Evolutionary conservation across 805 yeast genomes (phyloP), one percentile per base, ranked within the genome.

Genomic region (Monosporozyma yasuniensis): DNA sequence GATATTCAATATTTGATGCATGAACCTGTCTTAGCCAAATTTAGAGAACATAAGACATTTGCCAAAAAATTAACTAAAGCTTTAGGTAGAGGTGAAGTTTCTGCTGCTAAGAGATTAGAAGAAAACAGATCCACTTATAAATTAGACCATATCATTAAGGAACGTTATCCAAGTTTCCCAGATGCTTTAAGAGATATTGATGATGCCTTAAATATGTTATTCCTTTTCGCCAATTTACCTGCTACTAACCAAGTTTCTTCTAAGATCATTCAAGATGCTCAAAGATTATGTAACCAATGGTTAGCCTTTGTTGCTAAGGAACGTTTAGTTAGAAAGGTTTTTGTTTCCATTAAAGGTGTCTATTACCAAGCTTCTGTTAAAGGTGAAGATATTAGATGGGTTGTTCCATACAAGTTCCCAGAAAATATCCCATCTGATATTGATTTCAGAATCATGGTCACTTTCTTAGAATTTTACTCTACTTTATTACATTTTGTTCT

Each of bases 381-480:
- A 67, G 99, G 99, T 57, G 96, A 89, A 68, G 96, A 87, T 57
- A 77, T 93, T 44, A 79, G 91, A 70, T 93, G 99, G 99, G 79
- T 93, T 52, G 95, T 88, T 44, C 99, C 99, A 22, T 93, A 84
- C 78, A 93, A 89, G 69, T 93, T 90, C 74, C 96, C 99, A 18
- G 95, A 91, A 68, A 86, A 86, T 68, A 84, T 93, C 58, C 98
- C 99, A 44, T 71, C 84, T 43, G 98, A 93, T 68, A 82, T 93
- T 52, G 99, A 93, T 71, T 91, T 93, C 75, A 79, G 93, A 69
- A 88, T 93, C 73, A 93, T 93, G 99, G 75, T 88, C 63, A 91
- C 98, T 1, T 93, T 93, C 71, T 77, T 93, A 64, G 99, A 93
- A 71, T 90, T 93, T 70, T 93, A 93, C 72, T 83, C 96, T 18